These are phyloP conservation scores for Zygosaccharomyces sapae DNA, from an alignment of 1,139 yeast species.

Conservation along the genomic window DNA sequence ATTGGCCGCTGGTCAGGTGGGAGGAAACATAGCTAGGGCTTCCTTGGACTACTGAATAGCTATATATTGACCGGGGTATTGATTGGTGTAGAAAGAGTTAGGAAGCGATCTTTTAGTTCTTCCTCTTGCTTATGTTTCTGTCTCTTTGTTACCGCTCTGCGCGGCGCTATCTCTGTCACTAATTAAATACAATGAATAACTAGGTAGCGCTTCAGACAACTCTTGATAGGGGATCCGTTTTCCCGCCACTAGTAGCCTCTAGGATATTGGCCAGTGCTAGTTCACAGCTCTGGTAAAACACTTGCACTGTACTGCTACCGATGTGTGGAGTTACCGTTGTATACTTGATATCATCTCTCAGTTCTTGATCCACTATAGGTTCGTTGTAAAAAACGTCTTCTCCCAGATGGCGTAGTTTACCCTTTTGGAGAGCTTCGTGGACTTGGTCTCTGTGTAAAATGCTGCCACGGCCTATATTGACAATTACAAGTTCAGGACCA, in stretches of 20 bases:
- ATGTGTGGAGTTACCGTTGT: slow-evolving; percentile 72
- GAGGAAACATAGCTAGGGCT: background rate
- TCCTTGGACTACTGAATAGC: background rate
- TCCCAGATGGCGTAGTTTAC: slow-evolving; percentile 68
- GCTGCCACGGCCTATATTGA: slow-evolving; percentile 77
- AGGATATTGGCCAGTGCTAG: slow-evolving; percentile 25
- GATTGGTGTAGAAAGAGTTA: too few relatives aligned
- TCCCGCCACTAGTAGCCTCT: slow-evolving; percentile 8
- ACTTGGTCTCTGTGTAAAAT: slow-evolving; percentile 69
- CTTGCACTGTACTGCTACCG: slow-evolving; percentile 63
- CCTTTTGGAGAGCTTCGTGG: slow-evolving; percentile 49
- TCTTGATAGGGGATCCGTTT: slow-evolving; percentile 5
- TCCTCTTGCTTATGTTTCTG: background rate
- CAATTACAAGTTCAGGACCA: slow-evolving; percentile 50
- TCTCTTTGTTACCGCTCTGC: background rate
- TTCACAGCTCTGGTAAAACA: slow-evolving; percentile 39
- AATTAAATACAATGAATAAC: background rate
- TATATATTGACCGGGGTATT: background rate
- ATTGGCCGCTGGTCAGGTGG: slow-evolving; percentile 3
- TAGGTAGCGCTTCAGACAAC: background rate
- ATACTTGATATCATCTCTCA: slow-evolving; percentile 48
- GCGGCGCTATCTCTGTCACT: background rate
- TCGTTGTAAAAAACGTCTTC: slow-evolving; percentile 79
- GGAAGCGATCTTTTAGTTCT: too few relatives aligned
- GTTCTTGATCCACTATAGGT: slow-evolving; percentile 53